phyloP scores from a whole-genome alignment of 257 asterid genomes.

The Rhazya stricta region DNA sequence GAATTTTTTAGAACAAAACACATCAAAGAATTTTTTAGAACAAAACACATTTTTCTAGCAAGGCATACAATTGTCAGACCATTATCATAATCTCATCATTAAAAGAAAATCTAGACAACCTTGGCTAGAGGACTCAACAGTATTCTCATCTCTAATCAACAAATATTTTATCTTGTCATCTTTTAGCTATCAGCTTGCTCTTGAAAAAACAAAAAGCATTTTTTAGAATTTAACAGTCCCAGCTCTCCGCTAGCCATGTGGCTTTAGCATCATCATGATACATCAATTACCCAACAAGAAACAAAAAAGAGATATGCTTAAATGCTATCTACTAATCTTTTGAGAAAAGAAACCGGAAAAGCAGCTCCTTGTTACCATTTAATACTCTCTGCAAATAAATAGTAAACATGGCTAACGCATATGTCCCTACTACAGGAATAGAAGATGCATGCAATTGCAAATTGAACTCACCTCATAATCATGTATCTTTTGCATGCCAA shows the following conservation, averaged over 20 bases:
- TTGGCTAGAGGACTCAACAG: neutral
- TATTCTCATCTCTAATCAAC: neutral
- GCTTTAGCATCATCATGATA: no score
- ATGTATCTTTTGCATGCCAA: slow-evolving; percentile 91
- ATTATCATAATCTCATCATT: neutral
- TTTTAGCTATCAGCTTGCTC: neutral
- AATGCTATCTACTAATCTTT: no score
- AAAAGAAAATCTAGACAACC: neutral
- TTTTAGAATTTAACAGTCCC: neutral
- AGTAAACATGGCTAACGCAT: neutral
- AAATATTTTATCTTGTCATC: neutral
- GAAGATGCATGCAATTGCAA: neutral
- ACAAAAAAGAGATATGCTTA: no score
- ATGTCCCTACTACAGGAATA: neutral
- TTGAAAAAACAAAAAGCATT: neutral
- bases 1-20: neutral
- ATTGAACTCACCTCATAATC: slow-evolving; percentile 65
- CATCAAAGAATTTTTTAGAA: neutral
- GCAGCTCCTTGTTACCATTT: no score
- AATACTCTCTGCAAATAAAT: no score
- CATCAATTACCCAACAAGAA: no score
- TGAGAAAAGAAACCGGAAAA: no score
- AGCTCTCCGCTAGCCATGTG: neutral
- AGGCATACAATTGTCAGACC: neutral
- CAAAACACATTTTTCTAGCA: neutral